Evolutionary conservation across 2,329 filamentous ascomycete genomes (phyloP), one percentile per base, ranked within the genome.

Genomic region (Cladosporium sphaerospermum): DNA sequence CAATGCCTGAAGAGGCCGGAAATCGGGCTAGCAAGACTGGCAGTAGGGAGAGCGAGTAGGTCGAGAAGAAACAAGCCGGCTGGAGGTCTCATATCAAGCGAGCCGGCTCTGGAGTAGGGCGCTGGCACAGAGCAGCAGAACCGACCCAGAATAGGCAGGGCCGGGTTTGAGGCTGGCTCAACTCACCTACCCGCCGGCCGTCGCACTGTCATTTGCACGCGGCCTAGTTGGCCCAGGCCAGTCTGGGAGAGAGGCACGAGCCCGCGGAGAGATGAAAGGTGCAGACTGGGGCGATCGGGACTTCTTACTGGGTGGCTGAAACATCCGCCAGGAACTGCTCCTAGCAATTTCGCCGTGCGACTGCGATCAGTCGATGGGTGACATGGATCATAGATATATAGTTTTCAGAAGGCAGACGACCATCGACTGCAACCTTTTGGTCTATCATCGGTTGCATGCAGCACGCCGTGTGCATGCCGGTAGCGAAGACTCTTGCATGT

Each of bases 1-100:
- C 41, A 51, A 44, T 51, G 40, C 48, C 48, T 51, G 33, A 36
- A 41, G 48, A 51, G 48, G 48, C 48, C 42, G 48, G 48, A 32
- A 37, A 31, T 43, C 28, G 48, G 48, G 33, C 48, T 44, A 51
- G 48, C 11, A 31, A 28, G 31, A 36, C 18, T 32, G 40, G 19
- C 16, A 23, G 40, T 36, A 51, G 31, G 13, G 13, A 44, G 16
- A 44, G 48, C 16, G 36, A 32, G 40, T 32, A 43, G 48, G 41
- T 51, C 48, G 28, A 32, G 18, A 51, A 44, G 48, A 44, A 34
- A 41, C 48, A 51, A 28, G 48, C 48, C 18, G 39, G 48, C 37
- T 36, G 31, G 48, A 43, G 31, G 48, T 51, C 48, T 51, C 48
- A 51, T 51, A 51, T 51, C 48, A 51, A 42, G 16, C 7, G 13